Conservation (phyloP, 441 rosid species). For the Pelargonium myrrhifolium region DNA sequence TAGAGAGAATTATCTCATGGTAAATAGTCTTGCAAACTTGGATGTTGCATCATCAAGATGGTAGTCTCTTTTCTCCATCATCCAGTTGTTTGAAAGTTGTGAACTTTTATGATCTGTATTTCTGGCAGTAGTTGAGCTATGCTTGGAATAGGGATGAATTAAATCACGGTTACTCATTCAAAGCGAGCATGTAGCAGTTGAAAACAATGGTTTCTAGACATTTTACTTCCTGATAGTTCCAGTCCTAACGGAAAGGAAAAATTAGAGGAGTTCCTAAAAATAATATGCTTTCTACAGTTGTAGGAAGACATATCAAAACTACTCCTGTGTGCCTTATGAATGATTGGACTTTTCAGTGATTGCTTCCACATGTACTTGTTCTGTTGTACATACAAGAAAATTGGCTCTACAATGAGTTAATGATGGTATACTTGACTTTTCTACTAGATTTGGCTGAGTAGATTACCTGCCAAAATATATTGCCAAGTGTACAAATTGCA, state of each 20-base stretch:
- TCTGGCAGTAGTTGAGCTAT: background rate
- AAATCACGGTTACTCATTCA: background rate
- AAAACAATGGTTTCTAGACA: background rate
- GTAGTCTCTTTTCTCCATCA: no score
- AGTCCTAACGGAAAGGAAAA: background rate
- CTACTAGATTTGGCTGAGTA: no score
- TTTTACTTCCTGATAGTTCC: background rate
- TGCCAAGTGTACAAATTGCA: background rate
- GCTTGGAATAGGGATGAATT: background rate
- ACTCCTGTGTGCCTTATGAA: background rate
- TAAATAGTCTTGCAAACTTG: background rate
- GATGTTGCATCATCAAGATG: background rate
- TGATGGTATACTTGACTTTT: background rate
- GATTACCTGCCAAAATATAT: no score
- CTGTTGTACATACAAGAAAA: background rate
- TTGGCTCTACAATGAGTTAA: background rate
- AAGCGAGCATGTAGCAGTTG: background rate
- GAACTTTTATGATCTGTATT: background rate
- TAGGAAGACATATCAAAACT: background rate
- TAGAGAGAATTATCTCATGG: background rate
- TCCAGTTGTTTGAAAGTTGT: background rate
- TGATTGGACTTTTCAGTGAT: background rate
- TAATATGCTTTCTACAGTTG: background rate
- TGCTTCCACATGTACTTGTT: background rate
- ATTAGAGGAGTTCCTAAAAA: background rate